Evolutionary conservation across 2,329 filamentous ascomycete genomes (phyloP), one percentile per base, ranked within the genome.

Genomic region (Zymoseptoria brevis): DNA sequence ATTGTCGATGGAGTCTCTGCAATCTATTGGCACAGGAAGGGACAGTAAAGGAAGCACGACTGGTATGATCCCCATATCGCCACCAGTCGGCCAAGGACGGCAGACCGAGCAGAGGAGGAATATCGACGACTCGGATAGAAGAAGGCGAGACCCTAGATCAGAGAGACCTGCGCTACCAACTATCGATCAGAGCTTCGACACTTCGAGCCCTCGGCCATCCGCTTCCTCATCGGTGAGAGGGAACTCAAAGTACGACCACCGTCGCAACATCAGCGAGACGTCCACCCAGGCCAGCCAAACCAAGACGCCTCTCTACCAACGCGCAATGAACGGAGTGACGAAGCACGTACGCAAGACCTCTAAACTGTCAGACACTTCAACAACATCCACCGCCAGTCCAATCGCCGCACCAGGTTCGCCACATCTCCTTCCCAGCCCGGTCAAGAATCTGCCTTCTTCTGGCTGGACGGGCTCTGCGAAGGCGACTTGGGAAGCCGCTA

Each of bases 41-140:
- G 54, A 49, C 2, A 61, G 59, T 19, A 57, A 53, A 16, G 57
- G 62, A 4, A 71, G 69, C 55, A 70, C 67, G 9, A 69, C 66
- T 48, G 69, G 71, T 3, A 65, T 62, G 13, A 72, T 71, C 30
- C 68, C 69, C 2, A 72, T 73, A 26, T 73, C 71, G 16, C 69
- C 71, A 53, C 70, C 69, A 1, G 56, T 57, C n/a, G 55, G 57
- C n/a, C 8, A 48, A 7, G 26, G 35, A 26, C 19, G 19, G 19
- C 49, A 30, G 16, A 49, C 24, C 16, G 55, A 55, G 21, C 51
- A 57, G n/a, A 13, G 22, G 51, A 24, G 16, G 13, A 29, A 30
- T 3, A 26, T 29, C 22, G 22, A 30, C 22, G 22, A 30, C 13
- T n/a, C 19, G 22, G n/a, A 24, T n/a, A 51, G 21, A 41, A 19